Evolutionary conservation across 345 rosid species (phyloP), one percentile per base, ranked within the genome.

Genomic region (Anastatica hierochuntica): DNA sequence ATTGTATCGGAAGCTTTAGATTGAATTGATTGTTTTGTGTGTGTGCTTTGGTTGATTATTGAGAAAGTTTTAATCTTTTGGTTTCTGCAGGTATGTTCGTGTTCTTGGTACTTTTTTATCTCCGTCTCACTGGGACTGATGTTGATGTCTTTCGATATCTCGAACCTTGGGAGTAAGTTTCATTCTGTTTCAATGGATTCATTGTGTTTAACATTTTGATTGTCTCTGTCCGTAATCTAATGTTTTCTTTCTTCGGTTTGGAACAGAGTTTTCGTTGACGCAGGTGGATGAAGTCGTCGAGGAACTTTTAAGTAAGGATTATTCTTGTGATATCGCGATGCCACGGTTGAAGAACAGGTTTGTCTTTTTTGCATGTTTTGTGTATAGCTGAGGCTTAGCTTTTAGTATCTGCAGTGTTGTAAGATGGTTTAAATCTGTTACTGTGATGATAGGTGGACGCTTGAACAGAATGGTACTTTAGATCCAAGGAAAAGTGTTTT

Each of bases 261-360:
- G 19, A 9, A 2, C 5, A 31, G 36, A 2, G 12, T 31, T 74
- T 62, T 17, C 68, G 14, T 69, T 88, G 74, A 73, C 82, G 0
- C 97, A 85, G 30, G 88, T 92, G 58, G 99, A 88, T 47, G 90
- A 88, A 75, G 72, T 85, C 49, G 81, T 92, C 10, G 90, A 92
- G 55, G 95, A 92, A 33, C 90, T 88, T 46, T 53, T 92, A 24
- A 83, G 95, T 2, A 78, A 48, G 60, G 97, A 88, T 70, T 92
- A 83, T 62, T 78, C 97, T 8, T 92, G 95, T 69, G 94, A 92
- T 58, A 69, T 88, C 43, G 97, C 94, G 39, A 8, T 92, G 70
- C 95, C 95, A 0, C 85, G 97, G 10, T 73, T 88, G 61, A 92
- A 85, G 74, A 92, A 76, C 77, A 78, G 97, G 95, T 82, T 60